Evolutionary conservation across 495 filamentous ascomycete species (phyloP), one percentile per base, ranked within the genome.

Genomic region (Daldinia decipiens): DNA sequence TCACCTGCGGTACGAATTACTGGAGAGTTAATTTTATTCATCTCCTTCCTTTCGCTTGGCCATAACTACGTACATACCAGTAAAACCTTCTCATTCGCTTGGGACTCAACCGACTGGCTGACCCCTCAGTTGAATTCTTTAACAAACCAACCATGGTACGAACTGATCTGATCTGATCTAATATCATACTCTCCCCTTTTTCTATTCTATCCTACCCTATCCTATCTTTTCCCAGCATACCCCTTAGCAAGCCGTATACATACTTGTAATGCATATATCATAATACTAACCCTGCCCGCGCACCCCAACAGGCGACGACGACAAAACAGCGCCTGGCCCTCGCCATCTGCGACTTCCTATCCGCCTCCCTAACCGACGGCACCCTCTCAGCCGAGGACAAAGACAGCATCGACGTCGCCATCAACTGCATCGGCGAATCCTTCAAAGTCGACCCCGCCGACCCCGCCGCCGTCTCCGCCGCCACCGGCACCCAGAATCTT

Each of bases 291-390:
- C 31, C n/a, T 3, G n/a, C n/a, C n/a, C n/a, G n/a, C 32, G 26
- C 26, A 34, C 1, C 12, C 34, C 12, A 53, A 17, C 50, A 82
- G 80, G 74, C 78, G 52, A 79, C 80, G 65, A 91, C 92, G 69
- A 90, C 93, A 66, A 97, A 97, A 82, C 96, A 99, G 85, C 92
- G 94, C 81, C 89, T 99, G 64, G 96, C 95, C 75, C 92, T 98
- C 77, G 93, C 96, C 73, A 94, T 99, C 80, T 91, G 96, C 83
- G 93, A 97, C 82, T 99, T 97, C 85, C 90, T 99, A 31, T 86
- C 86, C 61, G 89, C 87, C 71, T 97, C 93, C 61, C 82, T 93
- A 68, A 94, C 88, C 65, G 95, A 99, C 73, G 95, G 95, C 72
- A 95, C 94, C 31, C 86, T 98, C 39, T 85, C 89, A 17, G 76